Percentiles rank a stretch among this genome's conserved stretches.
These are phyloP conservation scores for Rhododendron williamsianum DNA, from an alignment of 148 eudicot genomes.

Conservation along the genomic window DNA sequence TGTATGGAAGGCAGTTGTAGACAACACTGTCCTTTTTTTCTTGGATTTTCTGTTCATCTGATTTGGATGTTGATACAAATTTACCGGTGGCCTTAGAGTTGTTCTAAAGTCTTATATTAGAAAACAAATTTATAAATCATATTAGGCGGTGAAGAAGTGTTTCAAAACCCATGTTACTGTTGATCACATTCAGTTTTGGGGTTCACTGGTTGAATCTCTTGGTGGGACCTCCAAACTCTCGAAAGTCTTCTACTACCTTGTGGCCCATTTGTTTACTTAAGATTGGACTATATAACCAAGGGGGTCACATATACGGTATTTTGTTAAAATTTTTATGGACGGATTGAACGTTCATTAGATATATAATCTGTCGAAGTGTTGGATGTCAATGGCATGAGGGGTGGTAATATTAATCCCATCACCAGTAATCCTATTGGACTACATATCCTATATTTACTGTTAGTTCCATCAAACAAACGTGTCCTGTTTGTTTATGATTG, in stretches of 20 bases:
- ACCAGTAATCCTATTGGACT: background rate
- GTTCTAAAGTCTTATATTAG: background rate
- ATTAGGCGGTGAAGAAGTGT: background rate
- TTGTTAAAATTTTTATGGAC: background rate
- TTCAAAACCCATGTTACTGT: background rate
- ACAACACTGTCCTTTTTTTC: background rate
- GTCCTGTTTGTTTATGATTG: background rate
- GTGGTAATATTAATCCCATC: background rate
- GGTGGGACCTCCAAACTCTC: background rate
- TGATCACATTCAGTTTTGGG: background rate
- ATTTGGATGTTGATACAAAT: background rate
- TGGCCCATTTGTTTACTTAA: background rate
- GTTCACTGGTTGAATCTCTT: background rate
- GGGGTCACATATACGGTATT: background rate
- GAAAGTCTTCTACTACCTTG: background rate
- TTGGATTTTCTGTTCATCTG: background rate
- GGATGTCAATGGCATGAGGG: background rate
- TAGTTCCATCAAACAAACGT: background rate
- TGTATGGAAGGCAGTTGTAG: background rate
- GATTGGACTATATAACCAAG: background rate
- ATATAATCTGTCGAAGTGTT: background rate
- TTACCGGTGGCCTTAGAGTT: background rate
- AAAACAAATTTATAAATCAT: background rate
- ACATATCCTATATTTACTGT: background rate
- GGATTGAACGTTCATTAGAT: background rate